These are phyloP conservation scores for Irpex sp. DNA, from an alignment of 1,284 basidiomycete species.

Conservation along the genomic window DNA sequence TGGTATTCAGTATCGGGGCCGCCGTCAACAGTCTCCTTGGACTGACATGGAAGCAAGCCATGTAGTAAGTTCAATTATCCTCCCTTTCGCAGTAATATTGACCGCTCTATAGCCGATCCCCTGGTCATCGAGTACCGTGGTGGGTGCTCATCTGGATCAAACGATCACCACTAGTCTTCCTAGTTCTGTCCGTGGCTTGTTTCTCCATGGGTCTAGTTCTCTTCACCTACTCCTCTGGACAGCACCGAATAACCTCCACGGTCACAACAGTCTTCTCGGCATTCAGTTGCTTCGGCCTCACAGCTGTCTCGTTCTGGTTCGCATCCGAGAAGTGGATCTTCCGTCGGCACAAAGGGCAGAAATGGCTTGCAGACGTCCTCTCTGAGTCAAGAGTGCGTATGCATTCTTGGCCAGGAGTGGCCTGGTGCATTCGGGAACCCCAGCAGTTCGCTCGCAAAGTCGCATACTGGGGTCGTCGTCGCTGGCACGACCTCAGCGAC, in stretches of 20 bases:
- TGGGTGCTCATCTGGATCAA: constrained; percentile 87
- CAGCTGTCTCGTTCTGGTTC: constrained; percentile 83
- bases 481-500: constrained; percentile 27
- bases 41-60: constrained; percentile 81
- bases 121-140: constrained; percentile 77
- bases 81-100: constrained; percentile 13
- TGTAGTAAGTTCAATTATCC: constrained; percentile 62
- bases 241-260: constrained; percentile 70
- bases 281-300: constrained; percentile 79
- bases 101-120: constrained; percentile 53
- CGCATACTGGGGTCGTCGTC: constrained; percentile 26
- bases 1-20: constrained; percentile 82
- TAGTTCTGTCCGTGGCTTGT: constrained; percentile 77
- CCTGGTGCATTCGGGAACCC: constrained; percentile 36
- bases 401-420: constrained; percentile 45
- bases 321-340: constrained; percentile 81
- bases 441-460: constrained; percentile 29
- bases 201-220: constrained; percentile 77
- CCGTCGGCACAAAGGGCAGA: constrained; percentile 71
- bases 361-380: constrained; percentile 81
- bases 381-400: constrained; percentile 37
- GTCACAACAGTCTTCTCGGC: constrained; percentile 80
- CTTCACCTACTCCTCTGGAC: constrained; percentile 68
- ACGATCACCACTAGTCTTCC: constrained; percentile 77
- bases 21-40: constrained; percentile 81